Conservation (phyloP, 1,284 basidiomycete genomes). For the Apiotrichum gracile region DNA sequence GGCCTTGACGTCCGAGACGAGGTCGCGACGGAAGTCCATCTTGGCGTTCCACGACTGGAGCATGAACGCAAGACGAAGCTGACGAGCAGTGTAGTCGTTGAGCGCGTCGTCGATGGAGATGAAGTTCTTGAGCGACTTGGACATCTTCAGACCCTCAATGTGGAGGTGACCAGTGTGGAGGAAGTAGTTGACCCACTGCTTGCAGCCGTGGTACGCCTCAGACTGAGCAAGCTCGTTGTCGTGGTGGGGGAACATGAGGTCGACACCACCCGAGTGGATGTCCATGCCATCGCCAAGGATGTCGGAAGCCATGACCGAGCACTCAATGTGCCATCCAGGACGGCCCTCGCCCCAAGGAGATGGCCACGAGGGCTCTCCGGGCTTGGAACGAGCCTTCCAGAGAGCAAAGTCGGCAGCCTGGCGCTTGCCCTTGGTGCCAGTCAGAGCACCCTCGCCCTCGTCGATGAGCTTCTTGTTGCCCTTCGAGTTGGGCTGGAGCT, state of each 20-base stretch:
- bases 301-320: conserved; percentile 96
- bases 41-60: conserved; percentile 86
- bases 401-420: conserved; percentile 80
- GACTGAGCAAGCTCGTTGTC: conserved; percentile 98
- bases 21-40: conserved; percentile 88
- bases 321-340: conserved; percentile 99
- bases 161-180: conserved; percentile 97
- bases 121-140: conserved; percentile 98
- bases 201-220: conserved; percentile 90
- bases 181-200: conserved; percentile 98
- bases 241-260: conserved; percentile 97
- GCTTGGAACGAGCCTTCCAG: conserved; percentile 90
- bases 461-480: conserved; percentile 85
- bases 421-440: conserved; percentile 58
- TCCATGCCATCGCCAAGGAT: conserved; percentile 91
- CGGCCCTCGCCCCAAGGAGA: conserved; percentile 96
- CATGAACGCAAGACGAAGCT: conserved; percentile 90
- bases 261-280: conserved; percentile 95
- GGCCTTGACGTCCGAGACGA: conserved; percentile 77
- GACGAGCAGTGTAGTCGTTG: conserved; percentile 73
- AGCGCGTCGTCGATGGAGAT: conserved; percentile 98
- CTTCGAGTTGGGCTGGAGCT: conserved; percentile 91
- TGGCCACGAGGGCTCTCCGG: conserved; percentile 96
- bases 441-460: conserved; percentile 85
- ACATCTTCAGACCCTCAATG: conserved; percentile 99